Conservation (phyloP, 2,329 filamentous ascomycete species). For the Teratosphaeria nubilosa region DNA sequence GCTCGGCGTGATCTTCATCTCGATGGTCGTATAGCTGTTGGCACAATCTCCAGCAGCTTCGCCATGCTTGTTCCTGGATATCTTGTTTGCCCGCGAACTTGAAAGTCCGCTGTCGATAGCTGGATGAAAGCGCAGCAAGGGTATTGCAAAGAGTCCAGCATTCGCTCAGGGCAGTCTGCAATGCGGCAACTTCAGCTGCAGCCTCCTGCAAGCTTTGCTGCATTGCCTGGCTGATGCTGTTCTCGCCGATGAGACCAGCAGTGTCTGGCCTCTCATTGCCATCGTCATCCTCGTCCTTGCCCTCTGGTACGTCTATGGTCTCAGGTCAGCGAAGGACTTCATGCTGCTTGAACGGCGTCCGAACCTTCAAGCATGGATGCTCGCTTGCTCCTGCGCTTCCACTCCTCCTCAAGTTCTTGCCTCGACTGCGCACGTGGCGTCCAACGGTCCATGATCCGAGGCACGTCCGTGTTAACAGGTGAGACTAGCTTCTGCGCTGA, state of each 20-base stretch:
- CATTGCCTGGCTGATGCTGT: conserved; percentile 42
- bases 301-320: conserved; percentile 36
- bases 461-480: conserved; percentile 65
- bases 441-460: conserved; percentile 51
- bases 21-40: conserved; percentile 77
- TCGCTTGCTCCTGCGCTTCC: conserved; percentile 50
- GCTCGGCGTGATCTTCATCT: conserved; percentile 58
- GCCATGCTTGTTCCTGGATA: conserved; percentile 81
- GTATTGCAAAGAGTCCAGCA: conserved; percentile 95
- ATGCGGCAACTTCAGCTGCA: conserved; percentile 53
- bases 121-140: conserved; percentile 71
- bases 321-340: conserved; percentile 8
- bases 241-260: conserved; percentile 25
- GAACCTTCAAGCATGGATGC: conserved; percentile 68
- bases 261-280: conserved; percentile 15
- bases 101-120: conserved; percentile 70
- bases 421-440: conserved; percentile 79
- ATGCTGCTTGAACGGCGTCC: background rate
- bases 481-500: conserved; percentile 37
- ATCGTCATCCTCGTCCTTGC: conserved; percentile 15
- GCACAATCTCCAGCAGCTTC: conserved; percentile 86
- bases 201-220: conserved; percentile 38
- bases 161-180: conserved; percentile 71
- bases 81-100: conserved; percentile 63
- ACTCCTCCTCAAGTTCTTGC: conserved; percentile 56